Evolutionary conservation across 306 rosid species (phyloP).

Genomic region (Bauhinia variegata): DNA sequence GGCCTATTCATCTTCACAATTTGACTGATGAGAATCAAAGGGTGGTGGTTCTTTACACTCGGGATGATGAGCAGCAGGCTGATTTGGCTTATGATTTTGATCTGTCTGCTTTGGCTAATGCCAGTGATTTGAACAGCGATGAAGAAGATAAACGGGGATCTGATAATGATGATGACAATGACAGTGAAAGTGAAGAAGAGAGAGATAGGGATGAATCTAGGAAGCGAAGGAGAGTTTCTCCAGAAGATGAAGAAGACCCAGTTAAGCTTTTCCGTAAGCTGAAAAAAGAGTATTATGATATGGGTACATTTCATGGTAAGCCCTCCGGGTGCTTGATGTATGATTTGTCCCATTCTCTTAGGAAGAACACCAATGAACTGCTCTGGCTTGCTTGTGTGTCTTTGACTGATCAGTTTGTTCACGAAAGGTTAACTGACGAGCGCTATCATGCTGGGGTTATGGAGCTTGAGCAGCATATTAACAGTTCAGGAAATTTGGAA

Average conservation of each 20-base stretch:
- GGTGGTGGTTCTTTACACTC: constrained; percentile 76
- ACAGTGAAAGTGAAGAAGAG: constrained; percentile 56
- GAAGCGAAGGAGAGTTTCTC: constrained; percentile 57
- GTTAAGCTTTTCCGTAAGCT: constrained; percentile 58
- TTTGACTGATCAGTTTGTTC: constrained; percentile 88
- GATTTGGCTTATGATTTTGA: constrained; percentile 82
- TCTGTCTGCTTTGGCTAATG: constrained; percentile 73
- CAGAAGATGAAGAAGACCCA: constrained; percentile 57
- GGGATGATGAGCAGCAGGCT: constrained; percentile 78
- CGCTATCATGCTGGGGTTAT: constrained; percentile 87
- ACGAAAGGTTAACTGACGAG: constrained; percentile 87
- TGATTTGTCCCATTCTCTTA: constrained; percentile 74
- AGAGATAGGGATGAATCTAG: constrained; percentile 41
- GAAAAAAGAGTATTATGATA: constrained; percentile 69
- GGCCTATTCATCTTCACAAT: constrained; percentile 87
- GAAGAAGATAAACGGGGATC: constrained; percentile 52
- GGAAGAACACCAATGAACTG: constrained; percentile 88
- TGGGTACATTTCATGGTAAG: constrained; percentile 93
- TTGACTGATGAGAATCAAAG: constrained; percentile 66
- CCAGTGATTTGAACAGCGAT: constrained; percentile 57
- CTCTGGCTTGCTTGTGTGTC: constrained; percentile 89
- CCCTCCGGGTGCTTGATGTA: constrained; percentile 96
- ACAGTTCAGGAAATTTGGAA: constrained; percentile 84
- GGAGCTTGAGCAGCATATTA: constrained; percentile 91
- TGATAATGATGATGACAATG: constrained; percentile 52